These are phyloP conservation scores for Ceratocystis papillata DNA, from an alignment of 2,329 filamentous ascomycete genomes.

Conservation along the genomic window DNA sequence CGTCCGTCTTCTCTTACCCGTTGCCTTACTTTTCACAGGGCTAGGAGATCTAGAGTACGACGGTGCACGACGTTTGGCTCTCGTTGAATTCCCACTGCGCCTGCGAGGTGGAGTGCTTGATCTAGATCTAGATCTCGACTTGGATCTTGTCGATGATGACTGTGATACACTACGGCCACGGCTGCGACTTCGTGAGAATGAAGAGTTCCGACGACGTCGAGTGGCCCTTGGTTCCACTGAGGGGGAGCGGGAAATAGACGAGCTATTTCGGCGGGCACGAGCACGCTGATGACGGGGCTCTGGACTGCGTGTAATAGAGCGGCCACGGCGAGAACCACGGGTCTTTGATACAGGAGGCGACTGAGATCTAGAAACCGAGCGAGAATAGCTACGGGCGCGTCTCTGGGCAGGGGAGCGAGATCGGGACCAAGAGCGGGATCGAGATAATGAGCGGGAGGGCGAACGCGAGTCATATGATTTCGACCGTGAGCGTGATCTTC, in stretches of 20 bases:
- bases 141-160: conserved; percentile 18
- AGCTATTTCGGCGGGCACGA: conserved; percentile 21
- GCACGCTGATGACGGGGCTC: conserved; percentile 23
- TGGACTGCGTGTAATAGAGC: conserved; percentile 29
- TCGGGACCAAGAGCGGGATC: conserved; percentile 29
- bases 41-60: conserved; percentile 18
- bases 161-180: conserved; percentile 22
- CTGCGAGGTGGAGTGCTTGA: conserved; percentile 27
- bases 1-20: conserved; percentile 20
- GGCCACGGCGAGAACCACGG: conserved; percentile 30
- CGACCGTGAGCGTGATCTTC: conserved; percentile 26
- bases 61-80: background rate
- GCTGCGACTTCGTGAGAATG: conserved; percentile 24
- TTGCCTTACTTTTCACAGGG: conserved; percentile 11
- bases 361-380: conserved; percentile 17
- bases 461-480: conserved; percentile 22
- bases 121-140: conserved; percentile 12
- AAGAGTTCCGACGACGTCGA: conserved; percentile 8
- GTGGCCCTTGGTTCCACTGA: conserved; percentile 22
- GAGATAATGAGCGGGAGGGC: conserved; percentile 26
- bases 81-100: background rate
- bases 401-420: conserved; percentile 24
- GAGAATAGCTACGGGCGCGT: conserved; percentile 19
- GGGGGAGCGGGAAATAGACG: conserved; percentile 16
- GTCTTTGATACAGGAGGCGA: conserved; percentile 26